Base-by-base conservation (phyloP, 2,329 filamentous ascomycete genomes). In the Phaeosphaeriaceae sp. region DNA sequence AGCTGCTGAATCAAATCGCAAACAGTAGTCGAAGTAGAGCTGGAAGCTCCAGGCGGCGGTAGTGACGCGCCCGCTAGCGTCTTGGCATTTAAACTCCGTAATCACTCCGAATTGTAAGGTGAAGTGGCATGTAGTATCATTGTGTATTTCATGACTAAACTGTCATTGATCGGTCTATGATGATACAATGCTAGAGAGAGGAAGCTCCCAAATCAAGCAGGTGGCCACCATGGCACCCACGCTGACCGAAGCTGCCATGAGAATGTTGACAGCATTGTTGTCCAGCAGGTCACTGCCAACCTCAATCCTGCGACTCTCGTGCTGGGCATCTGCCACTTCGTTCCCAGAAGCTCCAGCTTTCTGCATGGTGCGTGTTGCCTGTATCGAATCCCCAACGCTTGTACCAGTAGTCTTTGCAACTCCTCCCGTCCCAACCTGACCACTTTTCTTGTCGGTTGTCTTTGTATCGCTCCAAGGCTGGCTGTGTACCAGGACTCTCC, bases 201-300 rank as follows among this genome's bases (percentile, higher is more conserved):
- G 69, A 42, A 73, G n/a, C n/a, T 67, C 65, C 76, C 72, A 78
- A 3, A 72, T 44, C n/a, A 65, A 24, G 25, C 66, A 69, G 2
- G 76, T 70, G 1, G 60, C 66, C n/a, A 72, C 81, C 87, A 98
- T 96, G 4, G 89, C 91, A 4, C 89, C 86, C 19, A 93, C 64
- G 73, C 91, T 97, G 86, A 96, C 93, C 4, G 83, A 83, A 15
- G 87, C 84, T 0, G 94, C 93, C 94, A 97, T 98, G 56, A 94
- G 76, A 57, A 97, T 87, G 76, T 99, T 99, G 68, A 99, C 93
- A 54, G 91, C 91, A 76, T 99, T 99, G 77, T 99, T 99, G 77
- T 96, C 93, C 56, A 99, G 81, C 60, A 96, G 76, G 74, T 97
- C 86, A 80, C 83, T 66, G 82, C 90, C 78, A 61, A 85, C 90